phyloP scores from a whole-genome alignment of 352 stramenopile species.

The Pythium insidiosum region DNA sequence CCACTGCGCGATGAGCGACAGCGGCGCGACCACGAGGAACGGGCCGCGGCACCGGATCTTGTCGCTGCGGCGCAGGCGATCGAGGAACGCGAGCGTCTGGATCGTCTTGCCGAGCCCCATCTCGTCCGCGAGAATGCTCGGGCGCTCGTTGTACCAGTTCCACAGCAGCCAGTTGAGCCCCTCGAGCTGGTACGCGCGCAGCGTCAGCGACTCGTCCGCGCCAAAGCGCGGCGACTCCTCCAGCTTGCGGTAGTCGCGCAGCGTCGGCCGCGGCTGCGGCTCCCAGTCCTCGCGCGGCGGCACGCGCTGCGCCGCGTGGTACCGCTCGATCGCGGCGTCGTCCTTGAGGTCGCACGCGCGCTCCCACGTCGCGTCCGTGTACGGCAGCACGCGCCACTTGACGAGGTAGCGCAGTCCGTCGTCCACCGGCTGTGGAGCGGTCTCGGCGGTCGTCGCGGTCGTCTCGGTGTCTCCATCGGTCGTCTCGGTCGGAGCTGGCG shows the following conservation, averaged over 20 bases:
- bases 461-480: too few relatives aligned
- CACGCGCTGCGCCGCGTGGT: slow-evolving; percentile 43
- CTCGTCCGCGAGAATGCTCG: slow-evolving; percentile 84
- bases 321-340: slow-evolving; percentile 73
- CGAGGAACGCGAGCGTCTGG: slow-evolving; percentile 91
- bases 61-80: slow-evolving; percentile 87
- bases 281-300: slow-evolving; percentile 59
- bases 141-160: slow-evolving; percentile 88
- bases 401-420: slow-evolving; percentile 78
- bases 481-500: slow-evolving; percentile 33
- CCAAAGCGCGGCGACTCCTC: slow-evolving; percentile 73
- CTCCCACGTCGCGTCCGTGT: slow-evolving; percentile 85
- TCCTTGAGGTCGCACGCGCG: slow-evolving; percentile 82
- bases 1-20: slow-evolving; percentile 99
- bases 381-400: slow-evolving; percentile 83
- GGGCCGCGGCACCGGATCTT: slow-evolving; percentile 89
- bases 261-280: slow-evolving; percentile 42
- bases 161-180: slow-evolving; percentile 86
- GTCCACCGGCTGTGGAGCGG: slow-evolving; percentile 68
- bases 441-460: too few relatives aligned
- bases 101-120: slow-evolving; percentile 94
- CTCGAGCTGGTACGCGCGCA: slow-evolving; percentile 84
- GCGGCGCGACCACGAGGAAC: slow-evolving; percentile 97
- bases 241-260: slow-evolving; percentile 84
- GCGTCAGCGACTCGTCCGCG: slow-evolving; percentile 53